Conservation (phyloP, 257 asterid species). For the Schizonepeta tenuifolia region DNA sequence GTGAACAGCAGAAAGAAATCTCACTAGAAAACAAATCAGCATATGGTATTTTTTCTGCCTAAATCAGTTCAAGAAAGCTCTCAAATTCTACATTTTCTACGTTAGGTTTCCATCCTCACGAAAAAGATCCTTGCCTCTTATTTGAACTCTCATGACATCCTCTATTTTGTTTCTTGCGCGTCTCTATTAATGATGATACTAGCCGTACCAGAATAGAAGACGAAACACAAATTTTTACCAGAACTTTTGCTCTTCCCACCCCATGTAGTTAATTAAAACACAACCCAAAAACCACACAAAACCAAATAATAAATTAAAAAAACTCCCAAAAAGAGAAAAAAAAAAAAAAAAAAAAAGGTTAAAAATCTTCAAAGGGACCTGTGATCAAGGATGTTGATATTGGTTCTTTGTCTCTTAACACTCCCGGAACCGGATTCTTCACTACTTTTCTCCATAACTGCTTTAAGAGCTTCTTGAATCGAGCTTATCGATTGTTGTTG, state of each 20-base stretch:
- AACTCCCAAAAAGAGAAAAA: not conserved
- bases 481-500: conserved; percentile 44
- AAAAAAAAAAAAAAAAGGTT: not conserved
- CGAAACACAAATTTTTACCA: not conserved
- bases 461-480: conserved; percentile 79
- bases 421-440: conserved; percentile 68
- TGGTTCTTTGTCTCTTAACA: conserved; percentile 82
- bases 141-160: not conserved
- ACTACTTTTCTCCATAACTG: conserved; percentile 72
- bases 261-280: conserved; percentile 17
- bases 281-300: conserved; percentile 45
- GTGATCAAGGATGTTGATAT: conserved; percentile 56
- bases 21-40: conserved; percentile 18
- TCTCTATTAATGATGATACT: not conserved
- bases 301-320: not conserved
- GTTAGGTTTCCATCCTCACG: conserved; percentile 50
- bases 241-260: not conserved
- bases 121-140: conserved; percentile 43
- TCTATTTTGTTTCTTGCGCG: not conserved
- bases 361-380: conserved; percentile 45
- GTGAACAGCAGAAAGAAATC: not conserved
- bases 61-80: conserved; percentile 26
- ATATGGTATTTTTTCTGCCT: conserved; percentile 18
- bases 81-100: conserved; percentile 45
- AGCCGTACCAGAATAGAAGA: not conserved